phyloP scores from a whole-genome alignment of 2,329 filamentous ascomycete genomes.

The Fusarium stilboides region DNA sequence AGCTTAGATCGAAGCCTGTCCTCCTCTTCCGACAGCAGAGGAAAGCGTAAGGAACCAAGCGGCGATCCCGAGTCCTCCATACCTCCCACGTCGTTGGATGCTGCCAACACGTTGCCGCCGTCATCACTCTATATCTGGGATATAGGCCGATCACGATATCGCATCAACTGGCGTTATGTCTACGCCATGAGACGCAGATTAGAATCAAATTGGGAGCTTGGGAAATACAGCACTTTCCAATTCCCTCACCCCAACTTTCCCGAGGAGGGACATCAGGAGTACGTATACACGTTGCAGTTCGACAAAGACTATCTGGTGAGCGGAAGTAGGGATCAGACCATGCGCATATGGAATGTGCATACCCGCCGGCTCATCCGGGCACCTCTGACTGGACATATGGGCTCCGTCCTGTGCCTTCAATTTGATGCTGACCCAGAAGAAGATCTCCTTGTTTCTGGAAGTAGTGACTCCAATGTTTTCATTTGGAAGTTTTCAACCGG shows the following conservation, averaged over 20 bases:
- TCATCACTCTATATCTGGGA: constrained; percentile 69
- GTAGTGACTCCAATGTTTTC: constrained; percentile 91
- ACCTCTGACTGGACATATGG: constrained; percentile 83
- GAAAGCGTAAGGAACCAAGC: constrained; percentile 57
- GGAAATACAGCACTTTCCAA: constrained; percentile 87
- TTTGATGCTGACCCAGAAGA: constrained; percentile 91
- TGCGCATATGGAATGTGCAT: constrained; percentile 91
- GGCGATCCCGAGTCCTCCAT: constrained; percentile 53
- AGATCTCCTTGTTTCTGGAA: constrained; percentile 94
- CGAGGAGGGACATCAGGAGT: constrained; percentile 89
- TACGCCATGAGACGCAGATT: constrained; percentile 89
- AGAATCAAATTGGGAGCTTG: constrained; percentile 92
- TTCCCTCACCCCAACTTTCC: constrained; percentile 86
- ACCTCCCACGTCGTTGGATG: constrained; percentile 52
- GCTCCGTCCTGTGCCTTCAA: constrained; percentile 93
- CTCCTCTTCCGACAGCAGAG: constrained; percentile 51
- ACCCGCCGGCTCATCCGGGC: constrained; percentile 81
- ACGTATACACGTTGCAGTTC: constrained; percentile 96
- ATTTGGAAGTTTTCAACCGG: constrained; percentile 96
- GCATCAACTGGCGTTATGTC: constrained; percentile 92
- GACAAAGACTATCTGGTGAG: constrained; percentile 89
- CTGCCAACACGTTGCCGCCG: constrained; percentile 55
- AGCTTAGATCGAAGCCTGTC: constrained; percentile 51
- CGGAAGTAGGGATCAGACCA: constrained; percentile 88
- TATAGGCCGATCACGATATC: constrained; percentile 64